These are phyloP conservation scores for Mortierella sp. DNA, from an alignment of 371 early-diverging fungal species.

Conservation along the genomic window DNA sequence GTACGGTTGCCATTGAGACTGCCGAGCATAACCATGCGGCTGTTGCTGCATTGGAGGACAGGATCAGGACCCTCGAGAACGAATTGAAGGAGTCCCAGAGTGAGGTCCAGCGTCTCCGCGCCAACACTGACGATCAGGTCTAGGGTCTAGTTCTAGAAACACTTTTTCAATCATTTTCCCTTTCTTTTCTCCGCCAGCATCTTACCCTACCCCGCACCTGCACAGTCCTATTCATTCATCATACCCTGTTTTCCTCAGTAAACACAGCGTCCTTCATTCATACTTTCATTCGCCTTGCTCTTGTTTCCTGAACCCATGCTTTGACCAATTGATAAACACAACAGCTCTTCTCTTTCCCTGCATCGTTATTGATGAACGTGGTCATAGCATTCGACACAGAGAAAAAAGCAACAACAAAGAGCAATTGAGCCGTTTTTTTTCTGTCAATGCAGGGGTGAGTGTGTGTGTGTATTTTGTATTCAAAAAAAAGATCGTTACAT, in stretches of 20 bases:
- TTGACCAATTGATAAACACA: neutral
- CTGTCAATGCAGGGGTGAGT: neutral
- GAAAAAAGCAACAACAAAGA: neutral
- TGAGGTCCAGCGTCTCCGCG: conserved; percentile 42
- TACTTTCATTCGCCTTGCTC: neutral
- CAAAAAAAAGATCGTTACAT: neutral
- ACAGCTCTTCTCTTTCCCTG: neutral
- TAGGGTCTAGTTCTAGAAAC: too few relatives aligned
- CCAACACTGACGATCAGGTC: conserved; percentile 35
- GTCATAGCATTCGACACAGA: neutral
- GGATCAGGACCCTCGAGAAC: conserved; percentile 29
- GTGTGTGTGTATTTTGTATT: neutral
- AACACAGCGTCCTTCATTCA: neutral
- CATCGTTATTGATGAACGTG: neutral
- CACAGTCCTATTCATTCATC: neutral
- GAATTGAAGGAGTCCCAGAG: conserved; percentile 35
- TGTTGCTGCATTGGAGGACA: conserved; percentile 10
- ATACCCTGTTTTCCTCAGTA: conserved; percentile 8
- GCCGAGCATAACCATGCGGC: conserved; percentile 30
- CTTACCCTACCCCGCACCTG: neutral
- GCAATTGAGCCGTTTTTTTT: neutral
- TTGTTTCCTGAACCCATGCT: neutral
- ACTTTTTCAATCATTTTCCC: neutral
- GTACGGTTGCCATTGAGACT: conserved; percentile 49
- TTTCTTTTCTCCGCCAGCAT: neutral